phyloP scores from a whole-genome alignment of 345 rosid genomes.

The Salix arbutifolia region DNA sequence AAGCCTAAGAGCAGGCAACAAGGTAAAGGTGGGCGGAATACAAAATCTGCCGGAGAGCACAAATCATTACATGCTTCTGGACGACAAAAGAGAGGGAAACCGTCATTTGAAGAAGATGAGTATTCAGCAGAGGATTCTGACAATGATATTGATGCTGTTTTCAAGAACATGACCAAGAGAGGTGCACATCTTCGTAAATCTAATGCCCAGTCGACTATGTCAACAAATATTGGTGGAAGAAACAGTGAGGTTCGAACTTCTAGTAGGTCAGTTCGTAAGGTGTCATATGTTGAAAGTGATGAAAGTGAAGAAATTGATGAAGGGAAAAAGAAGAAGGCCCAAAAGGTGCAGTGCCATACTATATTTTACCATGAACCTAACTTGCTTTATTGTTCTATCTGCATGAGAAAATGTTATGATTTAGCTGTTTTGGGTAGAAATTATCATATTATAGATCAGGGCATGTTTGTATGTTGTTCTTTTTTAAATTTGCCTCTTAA shows the following conservation, averaged over 20 bases:
- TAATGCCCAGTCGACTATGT: constrained; percentile 47
- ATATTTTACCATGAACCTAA: neutral
- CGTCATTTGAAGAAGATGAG: constrained; percentile 62
- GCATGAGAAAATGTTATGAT: neutral
- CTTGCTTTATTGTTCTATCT: neutral
- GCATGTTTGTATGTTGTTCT: neutral
- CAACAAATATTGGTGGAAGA: constrained; percentile 36
- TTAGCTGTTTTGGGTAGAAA: neutral
- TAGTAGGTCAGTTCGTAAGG: constrained; percentile 84
- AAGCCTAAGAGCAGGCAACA: constrained; percentile 59
- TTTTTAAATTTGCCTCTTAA: neutral
- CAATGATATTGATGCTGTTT: constrained; percentile 54
- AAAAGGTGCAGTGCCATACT: constrained; percentile 48
- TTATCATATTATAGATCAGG: neutral
- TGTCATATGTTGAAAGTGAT: constrained; percentile 98
- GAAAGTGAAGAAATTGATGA: constrained; percentile 95
- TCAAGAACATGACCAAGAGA: constrained; percentile 59
- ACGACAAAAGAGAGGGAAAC: constrained; percentile 60
- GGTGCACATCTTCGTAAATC: constrained; percentile 56
- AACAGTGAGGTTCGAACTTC: constrained; percentile 84
- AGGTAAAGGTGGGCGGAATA: constrained; percentile 47
- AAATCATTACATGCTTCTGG: constrained; percentile 40
- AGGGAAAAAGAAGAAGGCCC: constrained; percentile 66
- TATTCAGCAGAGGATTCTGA: constrained; percentile 68
- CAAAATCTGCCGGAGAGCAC: constrained; percentile 46